Conservation (phyloP, 192 early-diverging fungal genomes). For the Linnemannia schmuckeri region DNA sequence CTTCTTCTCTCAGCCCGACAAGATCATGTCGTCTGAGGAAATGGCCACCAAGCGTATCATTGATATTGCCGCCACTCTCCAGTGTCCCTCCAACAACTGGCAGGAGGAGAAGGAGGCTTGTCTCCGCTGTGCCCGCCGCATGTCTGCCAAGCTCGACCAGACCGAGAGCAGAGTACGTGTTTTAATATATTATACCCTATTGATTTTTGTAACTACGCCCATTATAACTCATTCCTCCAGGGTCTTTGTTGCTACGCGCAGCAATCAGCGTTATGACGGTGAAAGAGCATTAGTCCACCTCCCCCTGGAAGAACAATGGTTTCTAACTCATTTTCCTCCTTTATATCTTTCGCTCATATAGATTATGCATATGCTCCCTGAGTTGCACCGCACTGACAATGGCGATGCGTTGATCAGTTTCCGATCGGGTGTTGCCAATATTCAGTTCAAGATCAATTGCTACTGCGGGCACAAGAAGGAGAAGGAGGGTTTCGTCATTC, state of each 20-base stretch:
- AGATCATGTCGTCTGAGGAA: slow-evolving; percentile 49
- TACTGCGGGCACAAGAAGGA: slow-evolving; percentile 57
- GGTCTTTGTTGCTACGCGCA: no score
- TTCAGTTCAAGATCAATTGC: slow-evolving; percentile 57
- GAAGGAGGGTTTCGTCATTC: slow-evolving; percentile 55
- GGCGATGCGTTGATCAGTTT: slow-evolving; percentile 51
- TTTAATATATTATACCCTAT: background rate
- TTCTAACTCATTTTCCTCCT: background rate
- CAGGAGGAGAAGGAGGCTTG: slow-evolving; percentile 56
- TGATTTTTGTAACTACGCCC: background rate
- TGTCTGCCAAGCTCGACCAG: slow-evolving; percentile 52
- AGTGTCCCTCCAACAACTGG: slow-evolving; percentile 54
- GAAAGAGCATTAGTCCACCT: background rate
- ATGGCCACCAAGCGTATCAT: slow-evolving; percentile 47
- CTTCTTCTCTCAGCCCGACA: slow-evolving; percentile 50
- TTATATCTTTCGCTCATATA: background rate
- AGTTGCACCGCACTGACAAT: slow-evolving; percentile 48
- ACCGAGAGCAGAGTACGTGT: slow-evolving; percentile 46
- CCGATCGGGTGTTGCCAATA: slow-evolving; percentile 48
- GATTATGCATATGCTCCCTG: slow-evolving; percentile 56
- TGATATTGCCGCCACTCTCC: slow-evolving; percentile 38
- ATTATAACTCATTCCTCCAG: no score
- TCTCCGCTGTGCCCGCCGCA: slow-evolving; percentile 52
- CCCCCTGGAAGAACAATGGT: background rate
- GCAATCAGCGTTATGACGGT: background rate